Base-by-base conservation (phyloP, 768 basidiomycete genomes). In the Kwoniella dendrophila region DNA sequence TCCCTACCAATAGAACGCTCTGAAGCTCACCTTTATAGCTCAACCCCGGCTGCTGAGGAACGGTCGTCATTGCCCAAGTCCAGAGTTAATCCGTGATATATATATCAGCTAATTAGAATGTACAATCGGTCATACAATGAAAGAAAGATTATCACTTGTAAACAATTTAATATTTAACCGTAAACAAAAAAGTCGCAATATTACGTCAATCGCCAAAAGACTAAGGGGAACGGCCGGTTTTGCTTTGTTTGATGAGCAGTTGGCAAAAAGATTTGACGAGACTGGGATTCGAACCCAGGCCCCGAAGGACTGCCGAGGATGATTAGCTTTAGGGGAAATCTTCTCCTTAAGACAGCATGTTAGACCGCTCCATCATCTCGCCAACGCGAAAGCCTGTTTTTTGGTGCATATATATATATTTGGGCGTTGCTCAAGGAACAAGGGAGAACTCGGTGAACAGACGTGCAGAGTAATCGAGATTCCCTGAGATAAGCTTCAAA, bases 21-120 rank as follows among this genome's bases (percentile, higher is more conserved):
- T 36, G 30, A 16, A 14, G 49, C 69, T 56, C 38, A 71, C 69
- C 69, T 50, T 71, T 71, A 40, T 59, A 71, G 67, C 69, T 71
- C 45, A 71, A 40, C 24, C 69, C 69, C 26, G 67, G 64, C 49
- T 68, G 69, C 12, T 48, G 56, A 16, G 30, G 14, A 6, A 47
- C 38, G 2, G 60, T 56, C 56, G 60, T 47, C 63, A 64, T 64
- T n/a, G 27, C n/a, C n/a, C n/a, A n/a, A n/a, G n/a, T n/a, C n/a
- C 20, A 36, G 34, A 7, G 34, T 16, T 36, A 36, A 16, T 16
- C 8, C 34, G 7, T 36, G 34, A 36, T 36, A n/a, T n/a, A n/a
- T n/a, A n/a, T 16, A 36, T 16, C 34, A 43, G 41, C 41, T 43
- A 20, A 43, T 11, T 43, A 36, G 16, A 16, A 8, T 43, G 41